phyloP scores from a whole-genome alignment of 2,329 filamentous ascomycete genomes.

The Zarea fungicola region DNA sequence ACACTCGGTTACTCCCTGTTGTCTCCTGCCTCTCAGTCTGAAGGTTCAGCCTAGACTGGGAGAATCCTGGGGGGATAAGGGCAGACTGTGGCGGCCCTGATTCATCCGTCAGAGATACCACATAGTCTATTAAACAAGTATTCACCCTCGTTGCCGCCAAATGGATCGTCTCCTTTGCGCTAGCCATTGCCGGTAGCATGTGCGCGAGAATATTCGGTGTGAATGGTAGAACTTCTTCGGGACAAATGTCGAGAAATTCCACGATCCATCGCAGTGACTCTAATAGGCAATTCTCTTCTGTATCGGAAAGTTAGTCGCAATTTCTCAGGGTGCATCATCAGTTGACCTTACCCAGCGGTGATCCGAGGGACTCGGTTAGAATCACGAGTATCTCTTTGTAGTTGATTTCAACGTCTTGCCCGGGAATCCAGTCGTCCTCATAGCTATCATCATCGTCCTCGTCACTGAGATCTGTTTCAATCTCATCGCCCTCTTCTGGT shows the following conservation, averaged over 20 bases:
- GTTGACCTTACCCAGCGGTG: constrained; percentile 59
- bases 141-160: constrained; percentile 88
- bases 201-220: constrained; percentile 88
- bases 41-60: constrained; percentile 38
- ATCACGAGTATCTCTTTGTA: constrained; percentile 90
- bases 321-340: neutral
- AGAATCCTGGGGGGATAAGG: constrained; percentile 23
- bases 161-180: constrained; percentile 81
- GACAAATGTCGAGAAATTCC: constrained; percentile 93
- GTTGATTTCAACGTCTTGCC: constrained; percentile 93
- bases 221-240: constrained; percentile 92
- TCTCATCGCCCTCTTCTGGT: constrained; percentile 55
- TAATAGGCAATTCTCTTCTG: constrained; percentile 85
- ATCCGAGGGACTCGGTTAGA: constrained; percentile 80
- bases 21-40: constrained; percentile 42
- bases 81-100: constrained; percentile 25
- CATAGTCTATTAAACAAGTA: constrained; percentile 85
- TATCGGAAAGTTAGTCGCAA: neutral
- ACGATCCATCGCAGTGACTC: constrained; percentile 94
- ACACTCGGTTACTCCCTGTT: constrained; percentile 44
- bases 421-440: constrained; percentile 94
- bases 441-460: constrained; percentile 57
- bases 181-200: constrained; percentile 89
- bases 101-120: constrained; percentile 83
- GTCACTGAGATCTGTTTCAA: constrained; percentile 52